Evolutionary conservation across 352 stramenopile species (phyloP), one percentile per base, ranked within the genome.

Genomic region (Globisporangium abappressorium): DNA sequence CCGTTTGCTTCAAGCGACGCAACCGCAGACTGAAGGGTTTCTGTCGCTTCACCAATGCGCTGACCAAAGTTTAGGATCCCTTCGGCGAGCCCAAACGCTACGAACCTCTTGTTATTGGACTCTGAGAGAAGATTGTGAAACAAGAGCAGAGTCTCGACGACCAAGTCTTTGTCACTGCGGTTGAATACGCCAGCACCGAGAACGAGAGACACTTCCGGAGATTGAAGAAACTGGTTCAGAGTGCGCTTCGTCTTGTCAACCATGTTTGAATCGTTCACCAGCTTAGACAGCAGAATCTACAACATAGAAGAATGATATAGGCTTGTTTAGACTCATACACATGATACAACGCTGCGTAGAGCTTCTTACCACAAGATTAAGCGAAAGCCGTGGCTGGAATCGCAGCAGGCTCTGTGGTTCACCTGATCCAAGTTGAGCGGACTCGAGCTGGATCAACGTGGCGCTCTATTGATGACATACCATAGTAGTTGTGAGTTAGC

Each of bases 181-280:
- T 77, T 89, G 59, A 89, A 90, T 15, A 95, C 65, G 20, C 82
- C 87, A 15, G 84, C 73, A 3, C 77, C 75, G 15, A 93, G 63
- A 8, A 95, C 78, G 15, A 76, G 65, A 7, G 82, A 77, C 0
- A 95, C 85, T 61, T 93, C 87, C 14, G 85, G 77, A 1, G 82
- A 90, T 43, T 90, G 82, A 2, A 95, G 71, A 60, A 92, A 92
- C 66, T 92, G 85, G 33, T 70, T 83, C 30, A 93, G 61, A 0
- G 83, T 86, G 43, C 85, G 80, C 57, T 85, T 90, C 30, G 80
- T 82, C 49, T 89, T 91, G 41, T 93, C 84, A 5, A 73, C 57
- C 70, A 95, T 74, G 20, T 61, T 77, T 12, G 78, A 64, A 15
- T 92, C 84, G 7, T 69, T 65, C 30, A 77, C 62, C 5, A 95